These are phyloP conservation scores for Eutrema japonicum DNA, from an alignment of 345 rosid genomes.

Conservation along the genomic window DNA sequence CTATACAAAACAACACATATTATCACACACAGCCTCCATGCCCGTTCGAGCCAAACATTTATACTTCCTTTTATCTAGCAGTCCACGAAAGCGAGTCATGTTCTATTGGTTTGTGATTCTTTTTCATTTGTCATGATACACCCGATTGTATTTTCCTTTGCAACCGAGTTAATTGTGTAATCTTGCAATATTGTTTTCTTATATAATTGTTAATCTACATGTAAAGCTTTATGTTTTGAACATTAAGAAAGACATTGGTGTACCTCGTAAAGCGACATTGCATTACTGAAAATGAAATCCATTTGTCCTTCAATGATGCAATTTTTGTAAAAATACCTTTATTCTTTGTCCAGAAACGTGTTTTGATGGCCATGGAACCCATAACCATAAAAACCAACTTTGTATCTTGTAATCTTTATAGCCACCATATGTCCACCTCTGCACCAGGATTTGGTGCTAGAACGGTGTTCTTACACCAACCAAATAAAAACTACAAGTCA, in stretches of 20 bases:
- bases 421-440: too few species aligned
- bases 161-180: conserved; percentile 49
- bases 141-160: conserved; percentile 42
- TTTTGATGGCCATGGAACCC: too few species aligned
- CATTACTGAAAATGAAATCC: too few species aligned
- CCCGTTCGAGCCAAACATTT: conserved; percentile 69
- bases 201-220: not conserved
- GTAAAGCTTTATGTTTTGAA: not conserved
- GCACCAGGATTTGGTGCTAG: not conserved
- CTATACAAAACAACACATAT: too few species aligned
- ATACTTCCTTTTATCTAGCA: conserved; percentile 59
- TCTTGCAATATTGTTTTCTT: conserved; percentile 26
- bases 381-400: too few species aligned
- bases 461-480: not conserved
- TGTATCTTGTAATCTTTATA: too few species aligned
- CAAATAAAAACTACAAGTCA: not conserved
- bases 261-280: not conserved
- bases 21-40: conserved; percentile 49
- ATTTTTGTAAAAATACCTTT: too few species aligned
- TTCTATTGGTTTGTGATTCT: conserved; percentile 39
- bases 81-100: conserved; percentile 62
- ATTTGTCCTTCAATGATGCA: too few species aligned
- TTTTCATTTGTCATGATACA: conserved; percentile 56
- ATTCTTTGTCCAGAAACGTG: too few species aligned
- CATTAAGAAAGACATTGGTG: not conserved